Evolutionary conservation across 352 stramenopile species (phyloP), one percentile per base, ranked within the genome.

Genomic region (Phytopythium litorale): DNA sequence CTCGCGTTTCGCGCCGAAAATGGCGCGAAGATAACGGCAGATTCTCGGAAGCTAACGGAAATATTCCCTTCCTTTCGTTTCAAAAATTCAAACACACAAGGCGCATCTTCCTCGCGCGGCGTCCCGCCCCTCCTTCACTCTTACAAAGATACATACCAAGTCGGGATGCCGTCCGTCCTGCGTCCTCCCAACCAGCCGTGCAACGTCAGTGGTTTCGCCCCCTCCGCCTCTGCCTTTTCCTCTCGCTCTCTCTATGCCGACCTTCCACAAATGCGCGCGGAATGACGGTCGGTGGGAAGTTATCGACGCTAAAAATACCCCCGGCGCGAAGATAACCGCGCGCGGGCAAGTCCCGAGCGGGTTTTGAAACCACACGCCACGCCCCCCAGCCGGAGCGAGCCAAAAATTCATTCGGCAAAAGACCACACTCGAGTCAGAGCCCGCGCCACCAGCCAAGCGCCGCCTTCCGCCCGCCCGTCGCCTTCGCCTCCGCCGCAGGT

Each of bases 371-470:
- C 62, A 65, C 50, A 49, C 55, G 51, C 40, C 38, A 16, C n/a
- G 15, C 25, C 64, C 49, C 56, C 62, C 49, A 60, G 43, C 43
- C 42, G 21, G 68, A 72, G 68, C 60, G 68, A 79, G 78, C 75
- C 71, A 62, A 60, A 69, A 60, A 69, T 88, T 91, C 84, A 92
- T 92, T 92, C 79, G 81, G 67, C 79, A 92, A 92, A 92, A 92
- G 73, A 87, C 83, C 75, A 67, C 65, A 81, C 72, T 89, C 73
- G 62, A 81, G 76, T 73, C 76, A 89, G 75, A 92, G 75, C 76
- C 68, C 72, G 75, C 78, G 73, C 71, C 76, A 84, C 81, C 79
- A 88, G 74, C 79, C 73, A 88, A 77, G 73, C 81, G 78, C 75
- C 75, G 67, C 67, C 67, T 54, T 52, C 66, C 52, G 40, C 56